Evolutionary conservation across 176 grass and related monocot species (phyloP).

Genomic region (Cocos nucifera): DNA sequence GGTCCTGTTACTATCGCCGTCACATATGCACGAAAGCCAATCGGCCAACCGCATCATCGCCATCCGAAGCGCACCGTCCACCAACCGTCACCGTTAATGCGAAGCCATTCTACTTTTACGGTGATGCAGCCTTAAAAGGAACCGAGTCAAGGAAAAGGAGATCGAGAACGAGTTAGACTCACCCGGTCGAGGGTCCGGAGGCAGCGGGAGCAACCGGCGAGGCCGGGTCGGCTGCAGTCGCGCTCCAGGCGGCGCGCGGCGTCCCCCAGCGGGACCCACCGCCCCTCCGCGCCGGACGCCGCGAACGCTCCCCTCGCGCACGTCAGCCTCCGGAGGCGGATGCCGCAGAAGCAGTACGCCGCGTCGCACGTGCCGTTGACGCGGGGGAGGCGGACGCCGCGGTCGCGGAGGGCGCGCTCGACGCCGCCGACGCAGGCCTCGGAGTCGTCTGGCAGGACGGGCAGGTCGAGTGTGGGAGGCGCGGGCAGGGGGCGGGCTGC

Average conservation of each 20-base stretch:
- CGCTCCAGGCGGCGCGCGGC: slow-evolving; percentile 36
- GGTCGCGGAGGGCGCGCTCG: slow-evolving; percentile 47
- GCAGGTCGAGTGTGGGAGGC: slow-evolving; percentile 33
- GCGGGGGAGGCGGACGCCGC: slow-evolving; percentile 37
- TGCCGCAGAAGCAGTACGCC: slow-evolving; percentile 74
- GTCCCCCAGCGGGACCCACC: slow-evolving; percentile 28
- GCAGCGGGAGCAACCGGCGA: slow-evolving; percentile 62
- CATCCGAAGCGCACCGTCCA: too few species aligned
- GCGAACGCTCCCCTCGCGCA: slow-evolving; percentile 24
- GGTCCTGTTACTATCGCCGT: too few species aligned
- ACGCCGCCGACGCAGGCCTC: slow-evolving; percentile 53
- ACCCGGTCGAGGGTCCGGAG: slow-evolving; percentile 68
- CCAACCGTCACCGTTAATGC: not conserved
- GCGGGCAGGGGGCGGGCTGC: not conserved
- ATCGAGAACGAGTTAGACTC: not conserved
- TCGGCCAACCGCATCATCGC: too few species aligned
- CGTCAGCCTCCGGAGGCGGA: slow-evolving; percentile 49
- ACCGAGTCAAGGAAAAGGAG: not conserved
- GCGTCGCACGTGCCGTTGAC: slow-evolving; percentile 64
- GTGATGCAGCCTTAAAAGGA: too few species aligned
- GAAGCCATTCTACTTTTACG: not conserved
- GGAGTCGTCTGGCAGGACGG: slow-evolving; percentile 53
- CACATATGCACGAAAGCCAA: too few species aligned
- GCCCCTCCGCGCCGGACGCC: slow-evolving; percentile 6
- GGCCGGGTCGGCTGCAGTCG: slow-evolving; percentile 40